Evolutionary conservation across 2,329 filamentous ascomycete species (phyloP), one percentile per base, ranked within the genome.

Genomic region (Diaporthe capsici): DNA sequence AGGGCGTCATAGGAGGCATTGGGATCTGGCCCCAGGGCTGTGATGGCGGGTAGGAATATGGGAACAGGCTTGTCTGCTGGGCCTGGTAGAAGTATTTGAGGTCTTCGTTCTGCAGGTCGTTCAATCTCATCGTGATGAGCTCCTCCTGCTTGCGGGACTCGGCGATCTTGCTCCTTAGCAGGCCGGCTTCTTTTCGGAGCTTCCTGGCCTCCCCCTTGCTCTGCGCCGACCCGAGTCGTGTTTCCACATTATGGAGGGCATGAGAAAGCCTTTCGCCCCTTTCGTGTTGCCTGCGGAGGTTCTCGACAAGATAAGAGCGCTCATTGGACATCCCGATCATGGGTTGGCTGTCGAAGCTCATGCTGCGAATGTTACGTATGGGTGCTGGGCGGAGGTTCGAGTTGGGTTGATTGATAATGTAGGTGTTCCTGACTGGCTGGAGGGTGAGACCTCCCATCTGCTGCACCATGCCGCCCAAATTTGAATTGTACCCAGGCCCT

Each of bases 91-190:
- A 85, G 3, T 84, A 81, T 71, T 87, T 85, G 77, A 86, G 85
- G 20, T 88, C 85, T 80, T 91, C 88, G 22, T 87, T 81, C 47
- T 86, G 83, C 20, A 91, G 78, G 75, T 91, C 88, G 17, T 85
- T 82, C n/a, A 91, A 82, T 3, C 88, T 83, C 22, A 82, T 75
- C 53, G 88, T 80, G 9, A 90, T 85, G 22, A 82, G 78, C 72
- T 82, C 85, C 78, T 91, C 86, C 78, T 90, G 87, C 71, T 85
- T 83, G 3, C 85, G 85, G 0, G 84, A 85, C 58, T 87, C 83
- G n/a, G 82, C 79, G 44, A 91, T 84, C 75, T 85, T 85, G 70
- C 81, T 82, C 63, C 81, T 85, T 15, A 90, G 76, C 73, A 86
- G 82, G 3, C 82, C 81, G 6, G 87, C 79, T 53, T 87, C 82